phyloP scores from a whole-genome alignment of 129 eudicot species.

The Tanacetum coccineum region DNA sequence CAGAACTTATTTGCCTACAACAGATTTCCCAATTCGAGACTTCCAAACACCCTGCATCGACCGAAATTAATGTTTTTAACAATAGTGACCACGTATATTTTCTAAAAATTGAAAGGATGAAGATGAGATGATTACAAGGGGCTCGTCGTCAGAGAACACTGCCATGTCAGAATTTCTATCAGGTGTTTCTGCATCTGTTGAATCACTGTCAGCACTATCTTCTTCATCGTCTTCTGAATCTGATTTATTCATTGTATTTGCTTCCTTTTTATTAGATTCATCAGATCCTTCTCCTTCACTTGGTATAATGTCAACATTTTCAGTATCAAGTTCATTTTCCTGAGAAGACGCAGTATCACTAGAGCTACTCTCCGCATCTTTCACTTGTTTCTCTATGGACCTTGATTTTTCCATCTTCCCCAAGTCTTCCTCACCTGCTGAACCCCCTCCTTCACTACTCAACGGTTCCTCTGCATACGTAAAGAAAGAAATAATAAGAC shows the following conservation, averaged over 20 bases:
- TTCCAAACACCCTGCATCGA: constrained; percentile 66
- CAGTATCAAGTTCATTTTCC: constrained; percentile 33
- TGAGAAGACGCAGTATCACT: constrained; percentile 37
- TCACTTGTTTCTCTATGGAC: constrained; percentile 30
- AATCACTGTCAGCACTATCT: constrained; percentile 25
- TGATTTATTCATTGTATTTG: constrained; percentile 24
- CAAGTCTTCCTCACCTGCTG: constrained; percentile 9
- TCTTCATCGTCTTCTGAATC: constrained; percentile 31
- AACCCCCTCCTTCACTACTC: constrained; percentile 17
- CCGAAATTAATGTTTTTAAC: not conserved
- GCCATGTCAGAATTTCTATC: constrained; percentile 22
- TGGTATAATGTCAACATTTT: constrained; percentile 26
- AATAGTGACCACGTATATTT: not conserved
- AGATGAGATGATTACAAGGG: constrained; percentile 47
- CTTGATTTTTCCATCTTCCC: constrained; percentile 23
- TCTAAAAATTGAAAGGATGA: not conserved
- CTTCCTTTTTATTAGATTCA: constrained; percentile 30
- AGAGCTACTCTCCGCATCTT: constrained; percentile 48
- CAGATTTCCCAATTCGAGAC: constrained; percentile 51
- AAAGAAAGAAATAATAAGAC: constrained; percentile 18
- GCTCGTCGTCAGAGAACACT: constrained; percentile 62
- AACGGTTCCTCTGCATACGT: constrained; percentile 12
- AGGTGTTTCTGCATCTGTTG: constrained; percentile 24
- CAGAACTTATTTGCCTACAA: constrained; percentile 32
- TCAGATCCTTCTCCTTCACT: constrained; percentile 32